Base-by-base conservation (phyloP, 2,329 filamentous ascomycete species). In the Gyromitra esculenta region DNA sequence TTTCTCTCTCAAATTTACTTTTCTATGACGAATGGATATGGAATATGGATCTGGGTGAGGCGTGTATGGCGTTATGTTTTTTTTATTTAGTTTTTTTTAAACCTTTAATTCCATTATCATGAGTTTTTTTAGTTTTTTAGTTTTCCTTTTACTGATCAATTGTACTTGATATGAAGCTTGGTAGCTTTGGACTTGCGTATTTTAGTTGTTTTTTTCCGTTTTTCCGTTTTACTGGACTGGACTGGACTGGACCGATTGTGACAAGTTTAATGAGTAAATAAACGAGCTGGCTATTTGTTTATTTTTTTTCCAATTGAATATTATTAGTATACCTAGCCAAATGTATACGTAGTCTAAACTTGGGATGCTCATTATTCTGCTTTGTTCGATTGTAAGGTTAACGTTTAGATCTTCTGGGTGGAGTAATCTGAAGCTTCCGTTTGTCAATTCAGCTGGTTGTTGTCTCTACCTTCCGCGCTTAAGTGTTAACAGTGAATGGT, bases 21-120 rank as follows among this genome's bases (percentile, higher is more conserved):
- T 50, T 41, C 41, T 70, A 25, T n/a, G 31, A 70, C 41, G 67
- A 70, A 70, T 70, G 56, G 56, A 69, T 60, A 50, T 69, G 54
- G 66, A 69, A 31, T 21, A 57, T 69, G 54, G 66, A 62, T 62
- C 13, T 70, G 56, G 67, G 31, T 54, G 57, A 43, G 67, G 67
- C 67, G 67, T 39, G 43, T 21, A 52, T 25, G 67, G 67, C 56
- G 67, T 70, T 70, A 39, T 50, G 18, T 54, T 54, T 54, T 54
- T n/a, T 48, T 60, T 52, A 1, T 54, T n/a, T 60, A 41, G 52
- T 37, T 25, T 18, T 21, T 52, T 50, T 62, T 9, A 18, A 31
- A 9, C 11, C 25, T 50, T 50, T 62, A 68, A 68, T 59, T 21
- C 25, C 25, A 31, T 59, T 60, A 50, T 52, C 39, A 31, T n/a